Evolutionary conservation across 306 rosid species (phyloP).

Genomic region (Pachyrhizus erosus): DNA sequence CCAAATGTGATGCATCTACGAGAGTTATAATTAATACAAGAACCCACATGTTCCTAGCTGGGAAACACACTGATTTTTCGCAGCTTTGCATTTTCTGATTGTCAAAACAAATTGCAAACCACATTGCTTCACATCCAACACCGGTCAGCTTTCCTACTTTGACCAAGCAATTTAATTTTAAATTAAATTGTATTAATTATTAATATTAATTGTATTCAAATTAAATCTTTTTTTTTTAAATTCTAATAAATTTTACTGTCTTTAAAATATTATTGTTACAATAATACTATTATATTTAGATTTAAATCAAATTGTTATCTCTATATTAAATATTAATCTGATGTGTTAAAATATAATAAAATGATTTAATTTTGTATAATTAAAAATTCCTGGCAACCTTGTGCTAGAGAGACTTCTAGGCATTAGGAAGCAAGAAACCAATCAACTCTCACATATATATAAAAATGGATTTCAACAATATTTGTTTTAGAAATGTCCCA

Average conservation of each 20-base stretch:
- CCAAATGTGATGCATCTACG: slow-evolving; percentile 36
- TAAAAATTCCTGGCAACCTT: background rate
- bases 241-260: too few relatives aligned
- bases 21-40: slow-evolving; percentile 36
- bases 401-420: background rate
- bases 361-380: background rate
- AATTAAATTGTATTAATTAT: too few relatives aligned
- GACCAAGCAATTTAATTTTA: background rate
- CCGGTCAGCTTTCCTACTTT: background rate
- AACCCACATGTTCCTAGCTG: slow-evolving; percentile 48
- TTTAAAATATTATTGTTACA: too few relatives aligned
- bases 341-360: background rate
- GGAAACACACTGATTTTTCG: slow-evolving; percentile 39
- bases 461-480: background rate
- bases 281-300: background rate
- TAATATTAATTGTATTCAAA: too few relatives aligned
- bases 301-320: background rate
- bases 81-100: slow-evolving; percentile 25
- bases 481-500: background rate
- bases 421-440: background rate
- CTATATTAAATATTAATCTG: background rate
- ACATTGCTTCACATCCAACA: slow-evolving; percentile 12
- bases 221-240: too few relatives aligned
- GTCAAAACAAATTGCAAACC: slow-evolving; percentile 17
- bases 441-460: background rate